Evolutionary conservation across 768 basidiomycete genomes (phyloP).

Genomic region (Podaxis mareebaensis): DNA sequence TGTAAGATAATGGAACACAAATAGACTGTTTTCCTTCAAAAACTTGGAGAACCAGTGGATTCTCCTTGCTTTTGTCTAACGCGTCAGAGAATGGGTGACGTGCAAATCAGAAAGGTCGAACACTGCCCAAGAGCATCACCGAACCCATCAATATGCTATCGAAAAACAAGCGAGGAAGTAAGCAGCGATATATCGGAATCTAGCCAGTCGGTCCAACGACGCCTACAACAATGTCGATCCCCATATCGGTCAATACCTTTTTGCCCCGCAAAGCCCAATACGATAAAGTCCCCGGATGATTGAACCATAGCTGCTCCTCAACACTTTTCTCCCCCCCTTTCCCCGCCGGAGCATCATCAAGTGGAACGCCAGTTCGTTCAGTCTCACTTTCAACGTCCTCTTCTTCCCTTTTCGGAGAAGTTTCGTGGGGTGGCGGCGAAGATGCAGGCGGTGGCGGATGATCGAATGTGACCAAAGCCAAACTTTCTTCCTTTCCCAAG

Average conservation of each 20-base stretch:
- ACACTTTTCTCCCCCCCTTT: neutral
- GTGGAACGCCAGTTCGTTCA: conserved; percentile 14
- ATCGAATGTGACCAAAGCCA: neutral
- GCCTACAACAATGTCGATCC: conserved; percentile 48
- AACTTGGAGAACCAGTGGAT: too few species aligned
- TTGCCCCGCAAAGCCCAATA: conserved; percentile 59
- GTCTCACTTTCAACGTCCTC: neutral
- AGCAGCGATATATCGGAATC: neutral
- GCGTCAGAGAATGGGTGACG: too few species aligned
- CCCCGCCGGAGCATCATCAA: neutral
- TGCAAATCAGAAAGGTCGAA: neutral
- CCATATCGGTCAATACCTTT: conserved; percentile 46
- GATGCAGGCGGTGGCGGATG: neutral
- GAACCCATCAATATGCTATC: neutral
- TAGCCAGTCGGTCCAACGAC: conserved; percentile 23
- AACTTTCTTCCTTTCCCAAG: neutral
- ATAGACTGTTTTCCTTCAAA: too few species aligned
- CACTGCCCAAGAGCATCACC: neutral
- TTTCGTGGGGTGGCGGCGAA: conserved; percentile 1
- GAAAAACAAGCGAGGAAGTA: neutral
- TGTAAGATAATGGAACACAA: too few species aligned
- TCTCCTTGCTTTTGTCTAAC: too few species aligned
- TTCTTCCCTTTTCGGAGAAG: neutral
- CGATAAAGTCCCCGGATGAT: conserved; percentile 37
- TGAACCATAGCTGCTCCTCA: conserved; percentile 49